A percentile compares a stretch with the other conserved stretches of the same genome.
Conservation (phyloP, 2,329 filamentous ascomycete species). For the Didymella keratinophila region DNA sequence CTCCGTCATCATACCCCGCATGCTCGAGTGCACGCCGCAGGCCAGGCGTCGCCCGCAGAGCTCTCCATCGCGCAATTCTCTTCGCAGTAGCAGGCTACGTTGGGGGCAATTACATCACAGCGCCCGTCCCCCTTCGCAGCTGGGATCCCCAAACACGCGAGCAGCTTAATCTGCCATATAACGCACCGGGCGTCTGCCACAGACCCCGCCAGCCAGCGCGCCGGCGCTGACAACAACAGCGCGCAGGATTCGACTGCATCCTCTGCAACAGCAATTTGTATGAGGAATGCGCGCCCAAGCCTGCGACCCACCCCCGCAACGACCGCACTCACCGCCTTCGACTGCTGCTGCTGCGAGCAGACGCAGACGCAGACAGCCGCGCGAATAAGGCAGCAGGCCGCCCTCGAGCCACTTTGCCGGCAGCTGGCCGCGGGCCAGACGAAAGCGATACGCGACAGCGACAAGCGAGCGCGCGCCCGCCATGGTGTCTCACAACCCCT, state of each 20-base stretch:
- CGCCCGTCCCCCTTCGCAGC: slow-evolving; percentile 29
- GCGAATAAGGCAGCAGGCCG: slow-evolving; percentile 10
- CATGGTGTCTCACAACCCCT: slow-evolving; percentile 39
- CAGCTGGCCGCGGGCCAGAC: slow-evolving; percentile 20
- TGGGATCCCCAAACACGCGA: slow-evolving; percentile 37
- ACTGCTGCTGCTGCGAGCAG: slow-evolving; percentile 12
- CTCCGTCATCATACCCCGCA: slow-evolving; percentile 22
- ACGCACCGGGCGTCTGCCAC: slow-evolving; percentile 32
- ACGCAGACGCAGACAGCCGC: slow-evolving; percentile 12
- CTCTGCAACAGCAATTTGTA: slow-evolving; percentile 7
- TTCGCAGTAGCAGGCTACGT: slow-evolving; percentile 21
- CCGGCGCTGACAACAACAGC: slow-evolving; percentile 33
- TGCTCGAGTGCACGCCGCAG: slow-evolving; percentile 27
- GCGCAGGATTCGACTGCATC: slow-evolving; percentile 20
- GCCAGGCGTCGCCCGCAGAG: slow-evolving; percentile 21
- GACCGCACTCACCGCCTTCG: slow-evolving; percentile 25
- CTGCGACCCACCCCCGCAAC: slow-evolving; percentile 27
- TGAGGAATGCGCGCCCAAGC: slow-evolving; percentile 33
- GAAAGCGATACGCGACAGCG: slow-evolving; percentile 3
- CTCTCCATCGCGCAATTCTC: slow-evolving; percentile 3
- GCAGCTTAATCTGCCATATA: slow-evolving; percentile 31
- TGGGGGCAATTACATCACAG: slow-evolving; percentile 13
- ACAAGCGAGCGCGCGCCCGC: slow-evolving; percentile 8
- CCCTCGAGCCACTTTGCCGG: slow-evolving; percentile 8
- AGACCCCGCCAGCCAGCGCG: slow-evolving; percentile 34